Percentiles rank a stretch among this genome's conserved stretches.
Conservation (phyloP, 169 alveolate genomes). For the Plasmodium malariae region DNA sequence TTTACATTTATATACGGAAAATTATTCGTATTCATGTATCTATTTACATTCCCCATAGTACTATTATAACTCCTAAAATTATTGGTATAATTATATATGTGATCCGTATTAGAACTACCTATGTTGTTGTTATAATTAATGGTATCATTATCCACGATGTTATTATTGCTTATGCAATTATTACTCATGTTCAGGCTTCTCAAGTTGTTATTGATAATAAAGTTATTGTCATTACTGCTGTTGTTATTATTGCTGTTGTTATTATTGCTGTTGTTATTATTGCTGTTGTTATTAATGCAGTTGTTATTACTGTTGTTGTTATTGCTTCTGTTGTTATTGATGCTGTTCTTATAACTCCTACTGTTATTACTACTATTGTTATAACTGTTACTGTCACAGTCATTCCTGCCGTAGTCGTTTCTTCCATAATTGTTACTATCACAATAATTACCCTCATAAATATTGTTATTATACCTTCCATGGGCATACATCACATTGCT, state of each 20-base stretch:
- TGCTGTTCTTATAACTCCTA: background rate
- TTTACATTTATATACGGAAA: slow-evolving; percentile 5
- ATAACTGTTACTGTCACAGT: background rate
- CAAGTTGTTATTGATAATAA: background rate
- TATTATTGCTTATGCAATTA: background rate
- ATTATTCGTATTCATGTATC: background rate
- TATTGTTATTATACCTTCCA: background rate
- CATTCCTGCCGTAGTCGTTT: background rate
- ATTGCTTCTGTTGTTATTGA: background rate
- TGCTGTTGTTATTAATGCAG: background rate
- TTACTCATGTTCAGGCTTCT: background rate
- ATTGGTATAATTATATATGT: background rate
- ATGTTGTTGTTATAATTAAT: background rate
- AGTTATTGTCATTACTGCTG: background rate
- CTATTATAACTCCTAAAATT: background rate
- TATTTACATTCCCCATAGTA: background rate
- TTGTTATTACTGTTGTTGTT: background rate
- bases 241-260: background rate
- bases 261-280: background rate
- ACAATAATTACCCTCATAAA: too few relatives aligned
- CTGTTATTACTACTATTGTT: slow-evolving; percentile 10
- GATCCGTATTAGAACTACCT: background rate
- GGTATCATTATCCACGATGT: background rate
- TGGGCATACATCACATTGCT: background rate
- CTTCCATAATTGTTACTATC: background rate